These are phyloP conservation scores for Actinomucor elegans DNA, from an alignment of 371 early-diverging fungal genomes.

Conservation along the genomic window DNA sequence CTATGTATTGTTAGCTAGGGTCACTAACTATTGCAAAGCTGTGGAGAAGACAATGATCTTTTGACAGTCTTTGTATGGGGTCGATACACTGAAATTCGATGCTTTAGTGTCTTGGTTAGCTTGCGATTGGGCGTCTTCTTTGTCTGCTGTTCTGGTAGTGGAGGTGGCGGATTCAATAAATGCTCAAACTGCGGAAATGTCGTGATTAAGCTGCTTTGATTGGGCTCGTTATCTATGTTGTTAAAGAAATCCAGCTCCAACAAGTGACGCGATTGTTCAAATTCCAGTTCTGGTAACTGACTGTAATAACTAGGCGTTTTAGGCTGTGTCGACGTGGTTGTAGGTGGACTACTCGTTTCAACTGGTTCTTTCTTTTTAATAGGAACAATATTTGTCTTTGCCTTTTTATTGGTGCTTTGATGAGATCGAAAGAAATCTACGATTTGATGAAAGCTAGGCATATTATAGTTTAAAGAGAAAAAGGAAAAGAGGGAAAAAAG, in stretches of 20 bases:
- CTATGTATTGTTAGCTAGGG: background rate
- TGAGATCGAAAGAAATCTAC: too few species aligned
- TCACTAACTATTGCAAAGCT: constrained; percentile 1
- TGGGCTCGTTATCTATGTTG: too few species aligned
- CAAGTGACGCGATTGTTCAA: constrained; percentile 10
- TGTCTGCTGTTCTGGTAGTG: background rate
- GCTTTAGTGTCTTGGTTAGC: constrained; percentile 3
- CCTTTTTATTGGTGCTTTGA: too few species aligned
- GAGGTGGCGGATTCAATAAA: background rate
- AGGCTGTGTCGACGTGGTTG: background rate
- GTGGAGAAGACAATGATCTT: constrained; percentile 8
- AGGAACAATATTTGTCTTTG: too few species aligned
- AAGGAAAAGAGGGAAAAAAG: too few species aligned
- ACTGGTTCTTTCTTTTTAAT: too few species aligned
- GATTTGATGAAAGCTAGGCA: too few species aligned
- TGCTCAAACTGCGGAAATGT: constrained; percentile 13
- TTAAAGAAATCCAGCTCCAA: constrained; percentile 9
- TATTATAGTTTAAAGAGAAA: too few species aligned
- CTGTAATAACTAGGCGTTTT: too few species aligned
- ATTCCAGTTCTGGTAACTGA: constrained; percentile 5
- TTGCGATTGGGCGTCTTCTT: background rate
- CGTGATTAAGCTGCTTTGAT: background rate
- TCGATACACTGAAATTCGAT: constrained; percentile 8
- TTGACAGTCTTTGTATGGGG: constrained; percentile 7
- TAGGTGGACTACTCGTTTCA: too few species aligned